A percentile compares a stretch with the other conserved stretches of the same genome.
These are phyloP conservation scores for Hebeloma cylindrosporum DNA, from an alignment of 768 basidiomycete genomes.

Conservation along the genomic window DNA sequence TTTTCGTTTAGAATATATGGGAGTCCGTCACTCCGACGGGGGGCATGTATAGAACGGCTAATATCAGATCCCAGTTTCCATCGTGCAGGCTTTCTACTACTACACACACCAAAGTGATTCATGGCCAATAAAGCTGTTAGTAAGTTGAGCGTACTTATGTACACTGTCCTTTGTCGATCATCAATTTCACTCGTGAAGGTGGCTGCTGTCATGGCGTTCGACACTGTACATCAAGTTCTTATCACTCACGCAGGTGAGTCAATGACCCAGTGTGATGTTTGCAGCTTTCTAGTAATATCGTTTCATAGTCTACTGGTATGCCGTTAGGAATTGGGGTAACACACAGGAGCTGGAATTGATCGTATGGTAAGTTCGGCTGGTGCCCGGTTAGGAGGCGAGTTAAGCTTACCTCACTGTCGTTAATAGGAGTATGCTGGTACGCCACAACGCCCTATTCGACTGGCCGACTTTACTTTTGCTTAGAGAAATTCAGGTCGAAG, in stretches of 20 bases:
- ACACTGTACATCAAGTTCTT: conserved; percentile 52
- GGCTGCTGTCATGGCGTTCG: conserved; percentile 45
- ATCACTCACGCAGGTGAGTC: conserved; percentile 50
- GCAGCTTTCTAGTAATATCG: neutral
- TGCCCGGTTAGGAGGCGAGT: neutral
- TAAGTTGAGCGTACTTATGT: conserved; percentile 15
- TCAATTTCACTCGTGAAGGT: conserved; percentile 39
- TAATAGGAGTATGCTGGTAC: conserved; percentile 24
- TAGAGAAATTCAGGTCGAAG: conserved; percentile 27
- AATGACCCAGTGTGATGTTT: neutral
- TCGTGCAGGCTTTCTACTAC: conserved; percentile 57
- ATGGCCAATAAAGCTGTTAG: conserved; percentile 48
- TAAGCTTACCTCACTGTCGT: neutral
- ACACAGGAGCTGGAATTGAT: conserved; percentile 15
- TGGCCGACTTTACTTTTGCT: neutral
- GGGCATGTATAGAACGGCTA: neutral
- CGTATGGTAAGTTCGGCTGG: conserved; percentile 21
- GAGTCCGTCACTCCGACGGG: conserved; percentile 31
- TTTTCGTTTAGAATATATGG: conserved; percentile 44
- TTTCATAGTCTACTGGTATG: conserved; percentile 24
- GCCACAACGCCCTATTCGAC: neutral
- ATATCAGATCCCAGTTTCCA: conserved; percentile 41
- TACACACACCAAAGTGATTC: conserved; percentile 49
- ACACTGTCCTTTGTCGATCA: neutral
- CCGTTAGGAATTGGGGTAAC: conserved; percentile 24